Evolutionary conservation across 1,139 yeast species (phyloP), one percentile per base, ranked within the genome.

Genomic region (Debaryomyces sp.): DNA sequence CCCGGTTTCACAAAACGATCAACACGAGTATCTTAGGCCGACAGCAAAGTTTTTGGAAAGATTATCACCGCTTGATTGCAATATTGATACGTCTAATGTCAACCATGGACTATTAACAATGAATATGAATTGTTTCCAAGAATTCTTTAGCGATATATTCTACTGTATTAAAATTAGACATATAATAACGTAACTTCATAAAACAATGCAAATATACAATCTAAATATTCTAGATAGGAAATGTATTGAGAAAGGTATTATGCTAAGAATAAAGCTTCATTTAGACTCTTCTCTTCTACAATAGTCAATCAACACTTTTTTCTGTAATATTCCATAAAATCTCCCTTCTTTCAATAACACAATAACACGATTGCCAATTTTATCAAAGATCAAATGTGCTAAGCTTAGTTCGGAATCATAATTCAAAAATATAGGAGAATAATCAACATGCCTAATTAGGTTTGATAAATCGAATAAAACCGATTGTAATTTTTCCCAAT

Each of bases 321-420:
- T 81, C 58, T 82, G 85, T 53, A 82, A 64, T 3, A 81, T 70
- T 0, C 86, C 86, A 51, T 73, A 71, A 58, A 75, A 82, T 50
- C 66, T 63, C 9, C 85, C 86, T 34, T 77, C 68, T 45, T 72
- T 71, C n/a, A 76, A 60, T 29, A 81, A 72, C 22, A 82, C 80
- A 30, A 82, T 71, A 15, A 76, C 80, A 45, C 86, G 62, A 41
- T 75, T 77, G 1, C 87, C 87, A 36, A 82, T 65, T 53, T 79
- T 77, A 43, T 81, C 79, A 58, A 82, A 82, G 24, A 82, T 68
- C 60, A 77, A 67, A 54, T 81, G 80, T 3, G 83, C 84, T 50
- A 82, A 67, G 21, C 82, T 71, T 42, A 82, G 58, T 27, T 82
- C 84, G 18, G 84, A 73, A 47, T 76, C 71, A 42, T 77, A 59